Evolutionary conservation across 345 rosid genomes (phyloP).

Genomic region (Eutrema japonicum): DNA sequence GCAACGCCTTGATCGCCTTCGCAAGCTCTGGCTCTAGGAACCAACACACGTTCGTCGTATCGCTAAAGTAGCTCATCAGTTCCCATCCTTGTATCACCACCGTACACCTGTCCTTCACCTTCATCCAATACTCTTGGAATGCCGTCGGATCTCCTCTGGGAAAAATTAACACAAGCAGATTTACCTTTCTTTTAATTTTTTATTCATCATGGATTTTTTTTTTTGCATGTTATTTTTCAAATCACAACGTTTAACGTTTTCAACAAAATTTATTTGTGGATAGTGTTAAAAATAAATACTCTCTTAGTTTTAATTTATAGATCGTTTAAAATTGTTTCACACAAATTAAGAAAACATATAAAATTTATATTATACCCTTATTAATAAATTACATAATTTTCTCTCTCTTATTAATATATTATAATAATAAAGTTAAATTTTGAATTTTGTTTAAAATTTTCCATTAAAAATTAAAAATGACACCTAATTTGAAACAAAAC

Average conservation of each 20-base stretch:
- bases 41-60: constrained; percentile 64
- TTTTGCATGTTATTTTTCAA: constrained; percentile 2
- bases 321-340: too few species aligned
- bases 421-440: too few species aligned
- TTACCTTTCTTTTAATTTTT: background rate
- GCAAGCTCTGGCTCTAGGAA: constrained; percentile 68
- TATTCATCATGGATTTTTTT: constrained; percentile 10
- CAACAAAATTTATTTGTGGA: background rate
- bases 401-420: too few species aligned
- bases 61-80: constrained; percentile 85
- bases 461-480: too few species aligned
- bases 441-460: too few species aligned
- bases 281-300: background rate
- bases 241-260: constrained; percentile 1
- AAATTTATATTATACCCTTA: too few species aligned
- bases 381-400: too few species aligned
- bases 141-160: constrained; percentile 80
- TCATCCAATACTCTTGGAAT: constrained; percentile 71
- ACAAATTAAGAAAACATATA: too few species aligned
- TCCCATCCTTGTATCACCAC: constrained; percentile 60
- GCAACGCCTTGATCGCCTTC: constrained; percentile 64
- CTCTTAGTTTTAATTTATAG: too few species aligned
- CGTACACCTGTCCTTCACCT: constrained; percentile 56
- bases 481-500: too few species aligned
- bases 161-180: background rate